Conservation (phyloP, 1,139 yeast genomes). For the Scheffersomyces cryptocercus region DNA sequence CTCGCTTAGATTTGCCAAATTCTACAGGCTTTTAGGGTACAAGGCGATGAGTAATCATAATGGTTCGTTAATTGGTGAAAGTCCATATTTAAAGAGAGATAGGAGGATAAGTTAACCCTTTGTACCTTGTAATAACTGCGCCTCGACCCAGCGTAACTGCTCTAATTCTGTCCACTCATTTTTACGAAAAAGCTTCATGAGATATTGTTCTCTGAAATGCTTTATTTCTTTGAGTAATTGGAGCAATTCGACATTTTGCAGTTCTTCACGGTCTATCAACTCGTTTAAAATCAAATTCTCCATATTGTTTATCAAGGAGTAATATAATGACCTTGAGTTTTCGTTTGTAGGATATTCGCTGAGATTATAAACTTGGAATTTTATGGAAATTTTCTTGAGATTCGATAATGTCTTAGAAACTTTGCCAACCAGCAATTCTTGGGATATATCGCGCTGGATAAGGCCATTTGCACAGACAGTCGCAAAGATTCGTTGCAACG, state of each 20-base stretch:
- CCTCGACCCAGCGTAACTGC: neutral
- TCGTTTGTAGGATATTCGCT: constrained; percentile 14
- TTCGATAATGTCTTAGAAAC: constrained; percentile 21
- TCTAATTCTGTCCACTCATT: neutral
- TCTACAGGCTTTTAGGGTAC: no score
- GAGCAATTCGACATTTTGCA: neutral
- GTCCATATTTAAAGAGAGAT: no score
- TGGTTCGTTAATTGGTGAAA: no score
- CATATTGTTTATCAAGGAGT: constrained; percentile 21
- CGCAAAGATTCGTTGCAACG: constrained; percentile 29
- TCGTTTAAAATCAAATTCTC: constrained; percentile 11
- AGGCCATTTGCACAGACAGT: constrained; percentile 18
- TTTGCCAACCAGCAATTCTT: constrained; percentile 9
- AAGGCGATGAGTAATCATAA: no score
- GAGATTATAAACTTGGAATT: constrained; percentile 26
- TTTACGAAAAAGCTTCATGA: constrained; percentile 1
- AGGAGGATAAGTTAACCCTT: neutral
- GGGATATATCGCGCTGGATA: constrained; percentile 14
- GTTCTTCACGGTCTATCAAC: constrained; percentile 2
- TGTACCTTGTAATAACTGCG: neutral
- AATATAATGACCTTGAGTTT: constrained; percentile 16
- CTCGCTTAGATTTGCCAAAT: no score
- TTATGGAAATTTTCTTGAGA: constrained; percentile 33
- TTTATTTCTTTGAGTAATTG: neutral
- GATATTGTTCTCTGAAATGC: neutral